These are phyloP conservation scores for Fraxinus quadrangulata DNA, from an alignment of 257 asterid species.

Conservation along the genomic window DNA sequence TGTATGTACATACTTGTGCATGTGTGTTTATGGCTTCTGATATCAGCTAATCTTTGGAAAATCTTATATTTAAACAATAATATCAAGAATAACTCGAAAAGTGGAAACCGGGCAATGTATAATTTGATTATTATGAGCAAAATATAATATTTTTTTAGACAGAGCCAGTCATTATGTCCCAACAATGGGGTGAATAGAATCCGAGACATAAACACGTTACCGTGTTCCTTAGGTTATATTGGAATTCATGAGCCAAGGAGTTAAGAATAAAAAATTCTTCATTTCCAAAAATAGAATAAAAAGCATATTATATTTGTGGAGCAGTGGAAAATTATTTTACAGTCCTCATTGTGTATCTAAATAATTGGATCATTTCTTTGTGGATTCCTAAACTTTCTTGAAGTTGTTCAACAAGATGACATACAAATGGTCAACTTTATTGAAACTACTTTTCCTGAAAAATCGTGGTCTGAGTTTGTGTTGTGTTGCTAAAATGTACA, in stretches of 20 bases:
- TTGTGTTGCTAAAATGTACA: constrained; percentile 11
- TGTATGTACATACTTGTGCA: background rate
- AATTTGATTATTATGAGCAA: background rate
- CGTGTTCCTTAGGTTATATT: background rate
- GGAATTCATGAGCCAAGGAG: background rate
- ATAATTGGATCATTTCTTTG: background rate
- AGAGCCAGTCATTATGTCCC: background rate
- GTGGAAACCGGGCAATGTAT: background rate
- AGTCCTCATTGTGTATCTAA: background rate
- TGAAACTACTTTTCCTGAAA: background rate
- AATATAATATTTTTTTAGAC: background rate
- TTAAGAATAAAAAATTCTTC: background rate
- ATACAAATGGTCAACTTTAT: background rate
- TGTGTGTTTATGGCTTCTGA: constrained; percentile 2
- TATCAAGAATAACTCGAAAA: background rate
- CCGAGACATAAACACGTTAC: background rate
- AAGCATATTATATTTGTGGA: background rate
- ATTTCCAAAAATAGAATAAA: background rate
- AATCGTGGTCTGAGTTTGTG: background rate
- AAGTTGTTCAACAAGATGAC: background rate
- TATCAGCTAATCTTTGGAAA: background rate
- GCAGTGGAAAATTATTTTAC: background rate
- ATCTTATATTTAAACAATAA: background rate
- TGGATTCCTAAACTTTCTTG: background rate
- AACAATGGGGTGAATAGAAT: background rate